A percentile compares a stretch with the other conserved stretches of the same genome.
phyloP scores from a whole-genome alignment of 1,284 basidiomycete species.

The Ceratobasidium sp. region DNA sequence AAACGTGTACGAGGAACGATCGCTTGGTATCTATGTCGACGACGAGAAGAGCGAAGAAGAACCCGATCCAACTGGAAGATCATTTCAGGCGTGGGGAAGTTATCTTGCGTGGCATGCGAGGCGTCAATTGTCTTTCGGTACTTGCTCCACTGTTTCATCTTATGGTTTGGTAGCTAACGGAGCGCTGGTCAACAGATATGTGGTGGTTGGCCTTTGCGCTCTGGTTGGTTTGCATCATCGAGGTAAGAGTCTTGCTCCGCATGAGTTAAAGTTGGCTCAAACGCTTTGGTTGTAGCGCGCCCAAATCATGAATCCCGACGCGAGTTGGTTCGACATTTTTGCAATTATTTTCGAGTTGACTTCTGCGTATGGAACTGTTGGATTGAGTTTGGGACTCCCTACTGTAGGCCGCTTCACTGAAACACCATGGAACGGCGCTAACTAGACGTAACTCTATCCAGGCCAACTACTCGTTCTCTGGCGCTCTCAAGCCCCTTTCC shows the following conservation, averaged over 20 bases:
- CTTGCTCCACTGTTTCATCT: conserved; percentile 41
- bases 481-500: conserved; percentile 78
- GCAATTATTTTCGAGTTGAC: conserved; percentile 82
- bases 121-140: conserved; percentile 87
- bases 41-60: conserved; percentile 54
- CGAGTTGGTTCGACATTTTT: conserved; percentile 82
- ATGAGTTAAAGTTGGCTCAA: neutral
- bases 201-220: conserved; percentile 86
- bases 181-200: conserved; percentile 64
- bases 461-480: conserved; percentile 82
- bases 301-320: conserved; percentile 60
- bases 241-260: conserved; percentile 57
- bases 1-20: conserved; percentile 95
- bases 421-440: conserved; percentile 32
- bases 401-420: conserved; percentile 47
- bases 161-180: conserved; percentile 37
- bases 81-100: conserved; percentile 73
- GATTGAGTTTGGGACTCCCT: conserved; percentile 69
- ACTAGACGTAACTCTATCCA: conserved; percentile 46
- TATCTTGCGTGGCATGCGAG: conserved; percentile 83
- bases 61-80: conserved; percentile 55
- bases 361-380: conserved; percentile 91
- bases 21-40: conserved; percentile 75
- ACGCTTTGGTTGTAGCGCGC: conserved; percentile 55
- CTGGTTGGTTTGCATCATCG: conserved; percentile 86